These are phyloP conservation scores for Neoscytalidium dimidiatum DNA, from an alignment of 2,329 filamentous ascomycete species.

Conservation along the genomic window DNA sequence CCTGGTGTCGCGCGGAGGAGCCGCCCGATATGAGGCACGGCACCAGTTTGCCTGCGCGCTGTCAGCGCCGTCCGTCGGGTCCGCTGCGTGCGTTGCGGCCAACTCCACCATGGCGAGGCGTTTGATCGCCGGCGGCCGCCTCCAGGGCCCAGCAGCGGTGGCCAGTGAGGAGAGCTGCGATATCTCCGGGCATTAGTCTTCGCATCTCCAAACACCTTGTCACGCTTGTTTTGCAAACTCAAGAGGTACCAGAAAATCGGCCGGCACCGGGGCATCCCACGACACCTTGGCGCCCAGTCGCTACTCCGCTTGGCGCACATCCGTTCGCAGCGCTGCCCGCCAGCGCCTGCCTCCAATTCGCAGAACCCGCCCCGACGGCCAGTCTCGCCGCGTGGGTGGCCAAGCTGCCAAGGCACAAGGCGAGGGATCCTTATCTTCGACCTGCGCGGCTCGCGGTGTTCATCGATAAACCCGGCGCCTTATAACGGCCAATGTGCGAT, in stretches of 20 bases:
- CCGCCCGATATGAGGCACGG: not conserved
- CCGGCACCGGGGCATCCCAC: not conserved
- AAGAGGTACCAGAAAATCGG: not conserved
- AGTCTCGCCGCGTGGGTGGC: not conserved
- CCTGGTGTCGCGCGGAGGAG: not conserved
- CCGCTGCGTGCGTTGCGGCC: not conserved
- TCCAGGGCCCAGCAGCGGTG: not conserved
- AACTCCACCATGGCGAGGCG: not conserved
- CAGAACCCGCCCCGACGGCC: not conserved
- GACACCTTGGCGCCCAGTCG: not conserved
- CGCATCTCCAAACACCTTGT: conserved; percentile 7
- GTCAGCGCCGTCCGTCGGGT: not conserved
- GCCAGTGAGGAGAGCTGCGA: not conserved
- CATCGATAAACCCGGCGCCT: conserved; percentile 1
- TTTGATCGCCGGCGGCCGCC: not conserved
- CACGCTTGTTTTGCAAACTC: not conserved
- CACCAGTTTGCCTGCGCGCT: too few species aligned
- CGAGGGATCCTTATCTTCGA: not conserved
- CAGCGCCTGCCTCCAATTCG: not conserved
- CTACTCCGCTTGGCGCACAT: not conserved
- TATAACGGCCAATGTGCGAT: conserved; percentile 1
- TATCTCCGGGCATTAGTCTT: not conserved
- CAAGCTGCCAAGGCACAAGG: not conserved
- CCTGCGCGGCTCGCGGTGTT: not conserved
- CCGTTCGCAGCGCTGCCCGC: not conserved